A percentile compares a stretch with the other conserved stretches of the same genome.
These are phyloP conservation scores for Leishmania aethiopica DNA, from an alignment of 208 protist genomes.

Conservation along the genomic window DNA sequence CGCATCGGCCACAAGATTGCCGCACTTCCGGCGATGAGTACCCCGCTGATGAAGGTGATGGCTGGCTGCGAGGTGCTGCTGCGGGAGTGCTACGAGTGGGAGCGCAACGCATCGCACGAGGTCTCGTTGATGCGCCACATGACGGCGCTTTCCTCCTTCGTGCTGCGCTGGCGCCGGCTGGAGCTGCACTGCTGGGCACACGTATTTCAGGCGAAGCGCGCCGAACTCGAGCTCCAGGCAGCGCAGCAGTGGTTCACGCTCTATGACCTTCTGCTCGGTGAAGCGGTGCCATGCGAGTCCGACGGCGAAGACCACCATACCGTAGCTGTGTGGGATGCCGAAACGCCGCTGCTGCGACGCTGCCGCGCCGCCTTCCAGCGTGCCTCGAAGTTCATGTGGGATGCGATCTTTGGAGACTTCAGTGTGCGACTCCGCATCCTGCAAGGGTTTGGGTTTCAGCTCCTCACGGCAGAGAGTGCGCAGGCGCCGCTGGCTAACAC, in stretches of 20 bases:
- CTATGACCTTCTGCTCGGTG: constrained; percentile 67
- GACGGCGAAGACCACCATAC: constrained; percentile 3
- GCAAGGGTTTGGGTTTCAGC: constrained; percentile 69
- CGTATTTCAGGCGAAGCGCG: constrained; percentile 84
- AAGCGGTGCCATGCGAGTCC: not conserved
- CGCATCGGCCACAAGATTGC: constrained; percentile 87
- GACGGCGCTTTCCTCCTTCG: constrained; percentile 86
- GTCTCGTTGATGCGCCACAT: constrained; percentile 93
- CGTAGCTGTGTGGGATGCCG: constrained; percentile 25
- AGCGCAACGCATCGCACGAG: constrained; percentile 91
- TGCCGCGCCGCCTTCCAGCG: constrained; percentile 57
- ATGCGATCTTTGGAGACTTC: constrained; percentile 79
- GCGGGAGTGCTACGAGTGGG: constrained; percentile 96
- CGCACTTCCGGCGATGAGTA: constrained; percentile 78
- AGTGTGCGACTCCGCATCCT: constrained; percentile 64
- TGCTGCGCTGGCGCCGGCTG: constrained; percentile 97
- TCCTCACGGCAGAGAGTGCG: constrained; percentile 41
- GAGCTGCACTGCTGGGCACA: constrained; percentile 96
- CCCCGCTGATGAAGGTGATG: constrained; percentile 95
- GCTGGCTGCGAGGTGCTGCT: constrained; percentile 95
- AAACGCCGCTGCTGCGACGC: constrained; percentile 20
- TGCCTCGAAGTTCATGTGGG: constrained; percentile 84
- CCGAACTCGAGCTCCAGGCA: constrained; percentile 72
- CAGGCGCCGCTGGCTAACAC: constrained; percentile 70
- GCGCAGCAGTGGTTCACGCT: constrained; percentile 78